These are phyloP conservation scores for Tylopilus subfusipes DNA, from an alignment of 768 basidiomycete species.

Conservation along the genomic window DNA sequence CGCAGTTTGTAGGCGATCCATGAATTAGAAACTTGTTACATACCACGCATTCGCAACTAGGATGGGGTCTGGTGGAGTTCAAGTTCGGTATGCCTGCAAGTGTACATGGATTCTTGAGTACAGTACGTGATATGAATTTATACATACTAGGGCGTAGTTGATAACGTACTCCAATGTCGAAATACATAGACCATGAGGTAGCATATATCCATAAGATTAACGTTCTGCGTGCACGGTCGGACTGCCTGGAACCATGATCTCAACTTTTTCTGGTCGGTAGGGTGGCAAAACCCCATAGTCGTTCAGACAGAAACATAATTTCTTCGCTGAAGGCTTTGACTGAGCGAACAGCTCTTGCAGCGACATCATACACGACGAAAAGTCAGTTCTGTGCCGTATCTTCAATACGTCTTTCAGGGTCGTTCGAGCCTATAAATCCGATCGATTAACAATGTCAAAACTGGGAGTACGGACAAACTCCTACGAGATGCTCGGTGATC, in stretches of 20 bases:
- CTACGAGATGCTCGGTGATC: conserved; percentile 26
- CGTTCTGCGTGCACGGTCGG: conserved; percentile 18
- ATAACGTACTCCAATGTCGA: conserved; percentile 11
- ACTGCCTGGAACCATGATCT: conserved; percentile 21
- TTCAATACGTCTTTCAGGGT: conserved; percentile 13
- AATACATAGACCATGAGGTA: conserved; percentile 6
- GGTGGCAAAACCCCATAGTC: neutral
- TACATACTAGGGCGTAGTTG: conserved; percentile 9
- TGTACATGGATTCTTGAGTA: neutral
- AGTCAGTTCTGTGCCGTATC: conserved; percentile 3
- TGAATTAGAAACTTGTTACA: neutral
- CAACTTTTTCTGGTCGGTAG: conserved; percentile 8
- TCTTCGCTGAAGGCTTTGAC: conserved; percentile 11
- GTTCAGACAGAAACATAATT: conserved; percentile 5
- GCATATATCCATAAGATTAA: conserved; percentile 13
- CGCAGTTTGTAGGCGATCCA: neutral
- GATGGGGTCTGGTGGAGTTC: neutral
- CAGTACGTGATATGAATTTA: conserved; percentile 3
- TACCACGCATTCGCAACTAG: neutral
- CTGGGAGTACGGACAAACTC: neutral
- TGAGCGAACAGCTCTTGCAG: conserved; percentile 22
- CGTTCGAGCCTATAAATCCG: conserved; percentile 15
- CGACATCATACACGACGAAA: conserved; percentile 16
- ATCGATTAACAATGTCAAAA: conserved; percentile 1
- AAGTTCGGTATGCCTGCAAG: neutral